Evolutionary conservation across 495 filamentous ascomycete species (phyloP), one percentile per base, ranked within the genome.

Genomic region (Penicillium arizonense): DNA sequence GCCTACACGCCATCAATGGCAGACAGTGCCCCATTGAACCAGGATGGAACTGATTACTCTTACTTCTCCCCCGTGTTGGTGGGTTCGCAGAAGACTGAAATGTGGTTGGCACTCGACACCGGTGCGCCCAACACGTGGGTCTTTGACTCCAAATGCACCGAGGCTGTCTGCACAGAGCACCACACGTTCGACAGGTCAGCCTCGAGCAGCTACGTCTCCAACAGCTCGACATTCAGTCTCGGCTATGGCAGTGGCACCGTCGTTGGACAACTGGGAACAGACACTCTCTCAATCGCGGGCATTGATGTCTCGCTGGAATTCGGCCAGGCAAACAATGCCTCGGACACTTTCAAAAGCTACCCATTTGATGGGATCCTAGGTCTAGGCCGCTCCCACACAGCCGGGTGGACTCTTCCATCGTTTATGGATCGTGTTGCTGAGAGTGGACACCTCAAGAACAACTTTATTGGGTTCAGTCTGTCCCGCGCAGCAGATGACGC

Each of bases 321-420:
- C 64, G 90, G 90, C 4, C 58, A 88, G 53, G 88, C 83, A 13
- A 82, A 77, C 35, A 71, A 78, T 18, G 86, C 86, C 12, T 85
- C 85, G 4, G 65, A 81, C 44, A 81, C 90, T 42, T 93, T 96
- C 67, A 53, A 69, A 26, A 78, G 77, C 55, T 94, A 91, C 59
- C 86, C 89, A 14, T 87, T 94, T 56, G 90, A 96, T 62, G 90
- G 90, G n/a, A 94, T 96, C 43, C 68, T 95, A 5, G 90, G 88
- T 6, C 70, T 95, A n/a, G 84, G 84, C 7, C 83, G 70, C 57
- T 72, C 68, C 45, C 70, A 53, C 59, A 72, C 59, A 34, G 68
- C 52, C 33, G 67, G 65, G 6, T 75, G 74, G 57, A 66, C 68
- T 10, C 75, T 76, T 8, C 78, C 84, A 26, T 85, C 80, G 1